Evolutionary conservation across 225 moss, liverwort and hornwort species (phyloP), one percentile per base, ranked within the genome.

Genomic region (Anthoceros angustus): DNA sequence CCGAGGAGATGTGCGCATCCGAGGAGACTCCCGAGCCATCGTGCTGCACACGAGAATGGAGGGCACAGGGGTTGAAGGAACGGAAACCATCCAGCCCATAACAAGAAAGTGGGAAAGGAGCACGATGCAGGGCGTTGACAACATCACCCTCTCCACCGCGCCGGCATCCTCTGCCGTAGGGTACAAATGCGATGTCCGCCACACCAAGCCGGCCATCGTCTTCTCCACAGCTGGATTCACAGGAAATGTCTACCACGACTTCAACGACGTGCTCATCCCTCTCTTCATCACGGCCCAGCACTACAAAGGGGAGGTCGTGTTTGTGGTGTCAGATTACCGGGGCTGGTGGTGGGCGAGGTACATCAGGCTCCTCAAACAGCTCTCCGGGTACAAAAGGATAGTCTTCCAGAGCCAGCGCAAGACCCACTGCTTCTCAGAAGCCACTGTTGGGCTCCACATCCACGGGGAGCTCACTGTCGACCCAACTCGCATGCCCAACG

Each of bases 161-260:
- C 62, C 55, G 18, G 23, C 18, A 23, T 55, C 55, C 8, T 2
- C 55, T 25, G 61, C 70, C 10, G 40, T 11, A 20, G 18, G 46
- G 7, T 61, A 65, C 11, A 41, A 42, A 16, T 80, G 80, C 42
- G 74, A 74, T 61, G 67, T 73, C 10, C 43, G 63, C 25, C 77
- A 77, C 63, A 40, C 42, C 11, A 39, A 32, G 64, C 80, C 80
- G 11, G 48, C 74, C 42, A 48, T 80, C 41, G 24, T 80, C 41
- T 80, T 80, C 60, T 80, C 80, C 5, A 70, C 70, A 0, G 80
- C 77, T 62, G 80, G 80, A 9, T 80, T 64, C 48, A 75, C 80
- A 15, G 80, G 80, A 42, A 80, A 80, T 61, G 74, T 72, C 42
- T 80, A 74, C 64, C 80, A 80, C 49, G 80, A 80, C 64, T 80